Evolutionary conservation across 208 protist species (phyloP).

Genomic region (Trypanosoma brucei): DNA sequence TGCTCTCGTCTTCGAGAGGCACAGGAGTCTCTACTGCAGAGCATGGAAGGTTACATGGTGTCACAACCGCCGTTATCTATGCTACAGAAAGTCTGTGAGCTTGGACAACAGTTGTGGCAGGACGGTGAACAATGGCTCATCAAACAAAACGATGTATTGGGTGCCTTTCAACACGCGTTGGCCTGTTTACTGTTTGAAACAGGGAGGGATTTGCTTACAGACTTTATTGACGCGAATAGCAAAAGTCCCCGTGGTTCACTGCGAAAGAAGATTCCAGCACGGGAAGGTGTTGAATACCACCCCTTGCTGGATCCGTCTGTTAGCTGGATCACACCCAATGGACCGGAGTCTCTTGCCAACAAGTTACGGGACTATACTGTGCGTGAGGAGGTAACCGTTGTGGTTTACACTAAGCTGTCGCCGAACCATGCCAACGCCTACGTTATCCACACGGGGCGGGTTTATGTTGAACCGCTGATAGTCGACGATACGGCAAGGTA

Average conservation of each 20-base stretch:
- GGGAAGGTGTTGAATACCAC: conserved; percentile 4
- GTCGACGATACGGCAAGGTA: conserved; percentile 8
- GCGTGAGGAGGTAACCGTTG: conserved; percentile 8
- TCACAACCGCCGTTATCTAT: background rate
- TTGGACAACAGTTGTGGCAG: conserved; percentile 5
- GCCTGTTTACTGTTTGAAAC: conserved; percentile 10
- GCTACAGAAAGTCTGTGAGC: conserved; percentile 3
- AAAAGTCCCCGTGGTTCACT: background rate
- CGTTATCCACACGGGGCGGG: conserved; percentile 6
- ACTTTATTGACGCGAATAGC: background rate
- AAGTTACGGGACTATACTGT: conserved; percentile 18
- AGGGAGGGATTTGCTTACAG: conserved; percentile 3
- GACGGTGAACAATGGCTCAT: conserved; percentile 17
- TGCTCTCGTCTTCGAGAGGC: conserved; percentile 2
- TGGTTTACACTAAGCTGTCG: conserved; percentile 15
- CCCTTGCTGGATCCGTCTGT: conserved; percentile 32
- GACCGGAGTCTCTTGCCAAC: conserved; percentile 35
- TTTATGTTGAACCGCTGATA: conserved; percentile 6
- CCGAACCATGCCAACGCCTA: conserved; percentile 11
- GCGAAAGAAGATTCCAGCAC: background rate
- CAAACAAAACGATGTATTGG: conserved; percentile 5
- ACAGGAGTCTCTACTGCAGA: background rate
- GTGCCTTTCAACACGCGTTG: conserved; percentile 7
- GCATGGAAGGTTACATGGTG: conserved; percentile 14
- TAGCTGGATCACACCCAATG: conserved; percentile 39